Conservation (phyloP, 306 rosid genomes). For the Cercis canadensis region DNA sequence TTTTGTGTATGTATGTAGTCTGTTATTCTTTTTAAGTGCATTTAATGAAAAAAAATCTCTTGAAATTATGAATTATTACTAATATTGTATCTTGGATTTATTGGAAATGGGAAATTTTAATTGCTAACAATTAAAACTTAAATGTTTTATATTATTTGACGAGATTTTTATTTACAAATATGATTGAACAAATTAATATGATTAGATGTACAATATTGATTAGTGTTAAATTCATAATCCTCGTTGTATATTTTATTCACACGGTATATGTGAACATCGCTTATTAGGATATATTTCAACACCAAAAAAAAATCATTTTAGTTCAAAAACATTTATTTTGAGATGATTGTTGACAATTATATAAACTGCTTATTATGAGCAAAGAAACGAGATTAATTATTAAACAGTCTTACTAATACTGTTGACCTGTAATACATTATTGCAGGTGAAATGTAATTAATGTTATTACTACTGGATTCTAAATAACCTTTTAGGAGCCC, state of each 20-base stretch:
- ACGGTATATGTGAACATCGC: too few relatives aligned
- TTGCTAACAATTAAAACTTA: slow-evolving; percentile 26
- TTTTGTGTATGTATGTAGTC: background rate
- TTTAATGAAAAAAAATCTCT: slow-evolving; percentile 30
- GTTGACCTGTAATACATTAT: too few relatives aligned
- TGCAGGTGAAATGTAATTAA: too few relatives aligned
- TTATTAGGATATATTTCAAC: background rate
- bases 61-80: background rate
- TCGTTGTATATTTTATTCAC: too few relatives aligned
- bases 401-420: too few relatives aligned
- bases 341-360: too few relatives aligned
- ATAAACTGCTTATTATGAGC: too few relatives aligned
- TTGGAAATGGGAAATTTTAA: slow-evolving; percentile 19
- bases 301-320: too few relatives aligned
- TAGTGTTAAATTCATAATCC: too few relatives aligned
- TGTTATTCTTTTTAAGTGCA: slow-evolving; percentile 32
- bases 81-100: slow-evolving; percentile 19
- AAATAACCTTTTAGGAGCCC: background rate
- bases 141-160: slow-evolving; percentile 24
- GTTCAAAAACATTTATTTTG: too few relatives aligned
- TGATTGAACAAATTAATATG: background rate
- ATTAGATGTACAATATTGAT: slow-evolving; percentile 28
- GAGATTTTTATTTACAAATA: slow-evolving; percentile 35
- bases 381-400: too few relatives aligned
- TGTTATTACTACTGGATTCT: too few relatives aligned